Evolutionary conservation across 106 monocot species (phyloP), one percentile per base, ranked within the genome.

Genomic region (Apostasia shenzhenica): DNA sequence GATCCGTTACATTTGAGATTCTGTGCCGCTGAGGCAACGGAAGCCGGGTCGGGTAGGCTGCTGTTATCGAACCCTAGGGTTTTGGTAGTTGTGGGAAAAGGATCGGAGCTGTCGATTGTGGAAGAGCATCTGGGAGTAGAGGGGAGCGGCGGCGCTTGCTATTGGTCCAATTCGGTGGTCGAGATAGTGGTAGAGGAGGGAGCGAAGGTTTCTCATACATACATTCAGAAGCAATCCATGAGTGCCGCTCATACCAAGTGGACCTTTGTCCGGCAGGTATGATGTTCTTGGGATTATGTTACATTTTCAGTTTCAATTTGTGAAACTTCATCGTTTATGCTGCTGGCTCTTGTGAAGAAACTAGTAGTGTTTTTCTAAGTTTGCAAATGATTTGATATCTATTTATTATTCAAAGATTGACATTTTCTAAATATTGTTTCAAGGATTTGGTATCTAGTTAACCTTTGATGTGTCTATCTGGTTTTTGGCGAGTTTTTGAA

Each of bases 221-320:
- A 92, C 47, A 48, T 99, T 72, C 92, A 99, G 75, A 56, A 56
- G 73, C 92, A 89, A 76, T 75, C 82, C 7, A 8, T 46, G 26
- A 79, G 80, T 68, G 78, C 97, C 1, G 92, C 92, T 1, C 97
- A 97, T 79, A 87, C 78, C 67, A 97, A 97, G 85, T 97, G 97
- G 92, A 97, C 97, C 0, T 75, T 87, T 55, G 73, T 72, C 39
- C 74, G 70, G 68, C 97, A 92, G 97, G 97, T 93, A 47, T 43
- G 0, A 46, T 57, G 26, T 42, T n/a, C 10, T 40, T 65, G n/a
- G 1, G 47, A 65, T 48, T 65, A 6, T 48, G 47, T 47, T 48
- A 4, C 4, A 43, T 65, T 26, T 26, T 26, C 26, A 26, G 26
- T 26, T 26, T 26, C 26, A 26, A 26, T 26, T 26, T 26, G 26